A percentile compares a stretch with the other conserved stretches of the same genome.
Evolutionary conservation across 2,329 filamentous ascomycete genomes (phyloP).

Genomic region (Calonectria pseudoreteaudii): DNA sequence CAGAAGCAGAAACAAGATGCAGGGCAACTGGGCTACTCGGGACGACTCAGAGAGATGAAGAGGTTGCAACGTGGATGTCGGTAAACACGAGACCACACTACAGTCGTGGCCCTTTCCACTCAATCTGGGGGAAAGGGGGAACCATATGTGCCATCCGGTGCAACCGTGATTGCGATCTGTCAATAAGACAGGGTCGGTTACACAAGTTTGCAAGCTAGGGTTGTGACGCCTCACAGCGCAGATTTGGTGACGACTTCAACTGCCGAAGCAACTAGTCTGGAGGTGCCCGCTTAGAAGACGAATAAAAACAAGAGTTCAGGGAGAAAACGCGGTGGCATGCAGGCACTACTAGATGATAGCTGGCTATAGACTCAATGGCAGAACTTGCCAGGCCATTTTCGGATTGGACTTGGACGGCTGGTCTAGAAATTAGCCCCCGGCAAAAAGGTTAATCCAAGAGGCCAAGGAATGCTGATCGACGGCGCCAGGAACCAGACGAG

Average conservation of each 20-base stretch:
- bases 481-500: constrained; percentile 11
- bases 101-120: background rate
- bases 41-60: background rate
- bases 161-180: constrained; percentile 18
- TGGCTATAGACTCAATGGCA: background rate
- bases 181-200: constrained; percentile 13
- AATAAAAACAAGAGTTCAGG: background rate
- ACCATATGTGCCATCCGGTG: constrained; percentile 1
- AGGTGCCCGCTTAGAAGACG: background rate
- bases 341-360: background rate
- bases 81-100: background rate
- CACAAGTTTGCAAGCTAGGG: background rate
- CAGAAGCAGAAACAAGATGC: constrained; percentile 1
- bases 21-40: background rate
- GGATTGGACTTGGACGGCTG: background rate
- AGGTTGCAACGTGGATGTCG: background rate
- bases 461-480: constrained; percentile 21
- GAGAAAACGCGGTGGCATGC: background rate
- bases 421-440: constrained; percentile 8
- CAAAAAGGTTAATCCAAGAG: constrained; percentile 10
- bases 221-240: background rate
- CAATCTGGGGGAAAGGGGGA: constrained; percentile 6
- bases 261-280: background rate
- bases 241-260: background rate
- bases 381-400: background rate